These are phyloP conservation scores for Candida gorgasii DNA, from an alignment of 805 yeast genomes.

Conservation along the genomic window DNA sequence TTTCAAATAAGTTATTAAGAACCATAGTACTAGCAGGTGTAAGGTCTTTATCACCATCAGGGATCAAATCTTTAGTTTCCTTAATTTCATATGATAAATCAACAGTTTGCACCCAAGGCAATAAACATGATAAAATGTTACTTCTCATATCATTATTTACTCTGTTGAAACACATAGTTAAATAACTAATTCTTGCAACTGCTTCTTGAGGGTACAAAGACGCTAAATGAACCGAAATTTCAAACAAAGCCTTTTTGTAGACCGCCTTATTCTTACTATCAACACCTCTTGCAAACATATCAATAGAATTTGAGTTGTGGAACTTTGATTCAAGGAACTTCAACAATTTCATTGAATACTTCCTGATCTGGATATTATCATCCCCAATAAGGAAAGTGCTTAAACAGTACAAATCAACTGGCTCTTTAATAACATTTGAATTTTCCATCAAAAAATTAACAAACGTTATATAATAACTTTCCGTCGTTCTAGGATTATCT, in stretches of 20 bases:
- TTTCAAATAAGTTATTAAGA: constrained; percentile 75
- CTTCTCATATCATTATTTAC: constrained; percentile 63
- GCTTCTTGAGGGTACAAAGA: constrained; percentile 56
- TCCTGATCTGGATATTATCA: constrained; percentile 64
- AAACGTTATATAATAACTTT: constrained; percentile 69
- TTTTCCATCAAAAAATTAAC: constrained; percentile 61
- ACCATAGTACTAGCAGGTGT: constrained; percentile 58
- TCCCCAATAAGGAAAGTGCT: constrained; percentile 81
- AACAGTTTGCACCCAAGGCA: constrained; percentile 82
- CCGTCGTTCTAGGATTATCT: constrained; percentile 51
- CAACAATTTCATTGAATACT: constrained; percentile 70
- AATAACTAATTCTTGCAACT: constrained; percentile 64
- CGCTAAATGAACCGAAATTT: constrained; percentile 75
- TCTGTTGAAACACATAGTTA: constrained; percentile 64
- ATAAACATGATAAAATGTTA: constrained; percentile 74
- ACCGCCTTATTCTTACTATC: constrained; percentile 78
- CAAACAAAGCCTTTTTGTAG: constrained; percentile 82
- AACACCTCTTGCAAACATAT: constrained; percentile 66
- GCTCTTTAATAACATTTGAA: constrained; percentile 48
- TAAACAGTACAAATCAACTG: constrained; percentile 69
- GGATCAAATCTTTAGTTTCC: not conserved
- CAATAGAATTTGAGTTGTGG: constrained; percentile 50
- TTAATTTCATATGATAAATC: constrained; percentile 2
- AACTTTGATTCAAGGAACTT: constrained; percentile 57
- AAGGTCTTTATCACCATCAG: constrained; percentile 19